Percentiles rank a stretch among this genome's conserved stretches.
These are phyloP conservation scores for Physocladia obscura DNA, from an alignment of 192 early-diverging fungal genomes.

Conservation along the genomic window DNA sequence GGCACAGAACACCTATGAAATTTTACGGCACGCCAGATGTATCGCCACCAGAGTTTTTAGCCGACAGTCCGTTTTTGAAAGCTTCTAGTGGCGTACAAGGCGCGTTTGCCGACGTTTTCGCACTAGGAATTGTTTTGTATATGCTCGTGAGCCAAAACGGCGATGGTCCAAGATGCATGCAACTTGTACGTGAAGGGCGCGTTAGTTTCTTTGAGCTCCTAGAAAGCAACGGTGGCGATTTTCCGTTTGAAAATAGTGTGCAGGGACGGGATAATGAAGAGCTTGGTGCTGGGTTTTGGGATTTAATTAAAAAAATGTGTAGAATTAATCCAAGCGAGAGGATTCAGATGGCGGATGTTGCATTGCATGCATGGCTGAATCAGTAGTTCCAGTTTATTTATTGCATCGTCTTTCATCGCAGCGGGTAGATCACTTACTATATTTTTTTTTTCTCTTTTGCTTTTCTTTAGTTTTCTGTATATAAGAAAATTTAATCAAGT, in stretches of 20 bases:
- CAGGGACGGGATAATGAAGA: not conserved
- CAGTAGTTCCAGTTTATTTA: no score
- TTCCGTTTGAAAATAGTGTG: not conserved
- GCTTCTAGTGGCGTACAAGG: not conserved
- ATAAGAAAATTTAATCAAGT: not conserved
- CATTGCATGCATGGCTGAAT: conserved; percentile 26
- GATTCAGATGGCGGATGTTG: conserved; percentile 6
- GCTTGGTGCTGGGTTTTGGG: conserved; percentile 4
- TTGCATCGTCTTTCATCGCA: no score
- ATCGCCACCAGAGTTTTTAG: conserved; percentile 16
- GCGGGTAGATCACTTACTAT: no score
- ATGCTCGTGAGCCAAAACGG: conserved; percentile 1
- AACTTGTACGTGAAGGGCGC: not conserved
- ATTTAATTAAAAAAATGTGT: conserved; percentile 23
- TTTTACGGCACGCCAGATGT: conserved; percentile 5
- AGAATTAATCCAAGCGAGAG: conserved; percentile 7
- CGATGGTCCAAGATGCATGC: not conserved
- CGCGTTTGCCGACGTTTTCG: conserved; percentile 22
- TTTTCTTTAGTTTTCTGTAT: not conserved
- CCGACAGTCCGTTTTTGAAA: not conserved
- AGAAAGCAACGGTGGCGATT: not conserved
- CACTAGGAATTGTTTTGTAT: conserved; percentile 25
- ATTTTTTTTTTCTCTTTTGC: no score
- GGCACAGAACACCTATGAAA: not conserved
- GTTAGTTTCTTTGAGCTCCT: conserved; percentile 3